phyloP scores from a whole-genome alignment of 192 early-diverging fungal genomes.

The Dimargaris xerosporica region DNA sequence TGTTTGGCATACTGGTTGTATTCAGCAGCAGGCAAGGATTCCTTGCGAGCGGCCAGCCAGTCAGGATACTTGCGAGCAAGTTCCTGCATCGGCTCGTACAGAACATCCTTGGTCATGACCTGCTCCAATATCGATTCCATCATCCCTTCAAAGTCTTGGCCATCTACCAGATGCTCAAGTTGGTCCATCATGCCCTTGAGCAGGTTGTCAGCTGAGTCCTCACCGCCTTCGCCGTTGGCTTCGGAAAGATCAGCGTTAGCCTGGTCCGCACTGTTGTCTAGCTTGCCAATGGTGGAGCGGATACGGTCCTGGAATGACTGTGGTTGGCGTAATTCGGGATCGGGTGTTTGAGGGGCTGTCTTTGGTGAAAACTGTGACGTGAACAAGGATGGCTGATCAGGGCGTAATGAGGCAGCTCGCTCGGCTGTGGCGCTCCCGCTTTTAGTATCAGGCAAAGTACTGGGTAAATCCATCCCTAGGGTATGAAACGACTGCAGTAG shows the following conservation, averaged over 20 bases:
- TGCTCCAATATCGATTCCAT: conserved; percentile 82
- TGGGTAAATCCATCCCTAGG: not conserved
- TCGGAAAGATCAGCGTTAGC: conserved; percentile 43
- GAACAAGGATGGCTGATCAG: not conserved
- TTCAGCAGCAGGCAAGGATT: conserved; percentile 50
- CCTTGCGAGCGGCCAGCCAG: conserved; percentile 71
- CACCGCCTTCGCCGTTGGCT: conserved; percentile 8
- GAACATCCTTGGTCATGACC: conserved; percentile 81
- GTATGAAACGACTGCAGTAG: not conserved
- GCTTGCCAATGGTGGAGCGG: conserved; percentile 74
- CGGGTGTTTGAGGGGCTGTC: not conserved
- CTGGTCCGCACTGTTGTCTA: conserved; percentile 70
- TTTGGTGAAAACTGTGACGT: not conserved
- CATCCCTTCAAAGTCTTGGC: conserved; percentile 67
- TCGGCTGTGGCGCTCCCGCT: not conserved
- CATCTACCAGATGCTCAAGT: conserved; percentile 60
- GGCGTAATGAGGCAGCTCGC: not conserved
- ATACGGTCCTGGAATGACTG: conserved; percentile 77
- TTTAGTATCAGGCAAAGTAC: not conserved
- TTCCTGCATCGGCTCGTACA: conserved; percentile 95
- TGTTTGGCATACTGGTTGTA: conserved; percentile 65
- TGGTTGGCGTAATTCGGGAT: conserved; percentile 6
- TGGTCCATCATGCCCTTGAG: conserved; percentile 72
- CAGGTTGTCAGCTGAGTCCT: conserved; percentile 19
- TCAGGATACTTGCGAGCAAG: conserved; percentile 73